phyloP scores from a whole-genome alignment of 1,139 yeast species.

The Yamadazyma sp. region DNA sequence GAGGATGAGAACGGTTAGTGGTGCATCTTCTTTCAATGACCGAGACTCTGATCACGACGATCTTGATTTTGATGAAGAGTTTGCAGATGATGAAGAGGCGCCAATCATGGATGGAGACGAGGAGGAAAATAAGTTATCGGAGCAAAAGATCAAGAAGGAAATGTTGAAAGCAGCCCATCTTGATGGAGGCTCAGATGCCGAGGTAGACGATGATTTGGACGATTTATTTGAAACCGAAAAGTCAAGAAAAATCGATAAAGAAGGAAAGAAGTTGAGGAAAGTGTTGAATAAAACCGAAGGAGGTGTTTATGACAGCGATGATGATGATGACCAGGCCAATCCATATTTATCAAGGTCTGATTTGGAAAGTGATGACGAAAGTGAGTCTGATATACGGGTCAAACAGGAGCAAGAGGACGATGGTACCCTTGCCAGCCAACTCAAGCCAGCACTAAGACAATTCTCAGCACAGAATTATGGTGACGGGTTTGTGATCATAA shows the following conservation, averaged over 20 bases:
- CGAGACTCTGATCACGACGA: conserved; percentile 87
- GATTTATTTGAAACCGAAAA: conserved; percentile 62
- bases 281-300: conserved; percentile 85
- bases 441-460: conserved; percentile 23
- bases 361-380: conserved; percentile 56
- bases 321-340: conserved; percentile 62
- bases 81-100: conserved; percentile 98
- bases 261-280: conserved; percentile 82
- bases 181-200: conserved; percentile 60
- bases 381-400: conserved; percentile 28
- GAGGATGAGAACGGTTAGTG: conserved; percentile 56
- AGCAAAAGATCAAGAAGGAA: conserved; percentile 83
- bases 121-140: conserved; percentile 89
- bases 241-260: conserved; percentile 81
- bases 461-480: conserved; percentile 52
- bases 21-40: conserved; percentile 49
- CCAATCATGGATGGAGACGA: conserved; percentile 97
- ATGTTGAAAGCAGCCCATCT: conserved; percentile 83
- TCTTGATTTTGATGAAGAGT: conserved; percentile 92
- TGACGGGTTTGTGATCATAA: conserved; percentile 67
- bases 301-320: conserved; percentile 85
- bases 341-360: conserved; percentile 82
- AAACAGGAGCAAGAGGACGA: conserved; percentile 47
- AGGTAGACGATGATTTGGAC: conserved; percentile 54
- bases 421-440: conserved; percentile 14